Base-by-base conservation (phyloP, 2,329 filamentous ascomycete genomes). In the Volutella citrinella region DNA sequence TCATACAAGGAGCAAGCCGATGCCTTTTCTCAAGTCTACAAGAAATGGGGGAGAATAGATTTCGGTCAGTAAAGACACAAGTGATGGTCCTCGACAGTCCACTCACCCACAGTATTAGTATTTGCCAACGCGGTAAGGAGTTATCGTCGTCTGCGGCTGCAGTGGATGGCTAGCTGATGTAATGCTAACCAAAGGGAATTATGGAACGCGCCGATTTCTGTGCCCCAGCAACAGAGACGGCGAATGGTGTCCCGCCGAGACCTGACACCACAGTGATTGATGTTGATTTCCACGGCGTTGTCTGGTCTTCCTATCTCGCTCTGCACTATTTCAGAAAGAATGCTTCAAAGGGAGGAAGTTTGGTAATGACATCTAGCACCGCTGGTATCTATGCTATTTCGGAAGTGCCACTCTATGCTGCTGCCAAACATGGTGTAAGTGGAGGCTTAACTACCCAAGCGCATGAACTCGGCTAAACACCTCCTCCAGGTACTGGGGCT, bases 161-260 rank as follows among this genome's bases (percentile, higher is more conserved):
- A 13, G 23, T 25, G 23, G 23, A 25, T 25, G 23, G 23, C 23
- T 25, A 25, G 23, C 23, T 25, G 23, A 25, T 25, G 23, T 13
- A 25, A 25, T 25, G 23, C 23, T 25, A 25, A 25, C 23, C 12
- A 14, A 25, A 25, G 23, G 23, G 23, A 25, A 25, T 25, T 25
- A 11, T 25, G 23, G 23, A 25, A 25, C 23, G 23, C 23, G 23
- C 23, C 23, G 23, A 25, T 13, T 25, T 25, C 23, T 25, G 23
- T 13, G 23, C 23, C 23, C 23, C 23, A 25, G 23, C 23, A 25
- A 25, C 23, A 14, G 23, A 25, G 12, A 25, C 23, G 23, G 23
- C 12, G 23, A 25, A 25, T 25, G 23, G 23, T 14, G 23, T 14
- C 23, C 23, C 23, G 23, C 23, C 23, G 23, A 25, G 23, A 25